Conservation (phyloP, 192 early-diverging fungal genomes). For the Coemansia sp. region DNA sequence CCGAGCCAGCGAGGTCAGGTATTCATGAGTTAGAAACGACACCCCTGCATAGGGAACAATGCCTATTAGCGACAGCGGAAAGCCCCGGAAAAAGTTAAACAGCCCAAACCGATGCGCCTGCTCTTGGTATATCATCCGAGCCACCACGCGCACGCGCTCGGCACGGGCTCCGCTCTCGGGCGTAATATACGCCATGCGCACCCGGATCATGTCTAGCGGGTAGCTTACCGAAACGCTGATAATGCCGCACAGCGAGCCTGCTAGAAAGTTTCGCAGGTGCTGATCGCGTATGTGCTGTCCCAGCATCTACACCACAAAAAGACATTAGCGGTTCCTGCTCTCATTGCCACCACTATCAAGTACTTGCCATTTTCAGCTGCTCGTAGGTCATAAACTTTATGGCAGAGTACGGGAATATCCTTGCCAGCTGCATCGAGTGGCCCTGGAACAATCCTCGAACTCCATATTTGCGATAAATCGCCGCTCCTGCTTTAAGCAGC, state of each 20-base stretch:
- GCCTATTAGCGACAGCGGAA: conserved; percentile 81
- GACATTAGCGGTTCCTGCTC: no score
- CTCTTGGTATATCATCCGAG: conserved; percentile 73
- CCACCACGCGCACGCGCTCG: conserved; percentile 58
- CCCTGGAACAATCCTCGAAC: conserved; percentile 87
- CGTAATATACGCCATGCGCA: conserved; percentile 80
- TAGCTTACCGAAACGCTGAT: conserved; percentile 88
- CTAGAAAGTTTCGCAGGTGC: conserved; percentile 69
- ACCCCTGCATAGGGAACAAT: conserved; percentile 98
- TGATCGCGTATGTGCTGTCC: conserved; percentile 64
- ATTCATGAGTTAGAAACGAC: conserved; percentile 88
- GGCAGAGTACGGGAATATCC: conserved; percentile 96
- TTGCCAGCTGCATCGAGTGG: conserved; percentile 85
- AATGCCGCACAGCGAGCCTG: conserved; percentile 80
- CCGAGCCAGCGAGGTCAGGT: conserved; percentile 61
- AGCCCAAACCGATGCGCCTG: conserved; percentile 52
- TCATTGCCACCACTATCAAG: no score
- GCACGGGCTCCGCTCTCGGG: conserved; percentile 27
- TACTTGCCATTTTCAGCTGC: conserved; percentile 64
- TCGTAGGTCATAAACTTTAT: conserved; percentile 98
- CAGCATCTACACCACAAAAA: conserved; percentile 31
- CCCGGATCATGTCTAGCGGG: conserved; percentile 90
- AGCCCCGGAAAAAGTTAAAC: conserved; percentile 96
- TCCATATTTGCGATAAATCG: conserved; percentile 73
- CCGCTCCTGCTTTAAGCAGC: conserved; percentile 72